Evolutionary conservation across 257 asterid genomes (phyloP).

Genomic region (Lycium barbarum): DNA sequence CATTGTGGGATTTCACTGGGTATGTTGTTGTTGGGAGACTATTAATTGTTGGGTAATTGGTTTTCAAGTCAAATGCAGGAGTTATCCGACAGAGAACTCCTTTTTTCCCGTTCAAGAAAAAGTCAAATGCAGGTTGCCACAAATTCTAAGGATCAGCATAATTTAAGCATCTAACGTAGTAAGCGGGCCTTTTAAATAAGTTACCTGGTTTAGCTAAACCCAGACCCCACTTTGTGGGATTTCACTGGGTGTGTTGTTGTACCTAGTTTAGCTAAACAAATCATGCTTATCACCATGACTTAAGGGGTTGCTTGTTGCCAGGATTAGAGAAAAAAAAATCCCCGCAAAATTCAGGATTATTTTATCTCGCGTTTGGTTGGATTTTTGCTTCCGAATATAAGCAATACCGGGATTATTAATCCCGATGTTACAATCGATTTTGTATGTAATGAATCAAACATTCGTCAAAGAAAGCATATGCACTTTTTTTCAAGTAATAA

Average conservation of each 20-base stretch:
- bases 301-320: background rate
- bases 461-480: background rate
- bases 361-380: background rate
- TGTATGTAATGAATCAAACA: background rate
- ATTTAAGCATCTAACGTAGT: background rate
- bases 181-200: background rate
- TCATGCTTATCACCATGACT: background rate
- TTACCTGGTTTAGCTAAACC: background rate
- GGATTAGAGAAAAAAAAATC: background rate
- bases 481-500: background rate
- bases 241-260: no score
- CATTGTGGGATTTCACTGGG: no score
- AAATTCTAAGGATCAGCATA: slow-evolving; percentile 14
- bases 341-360: background rate
- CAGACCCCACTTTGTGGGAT: no score
- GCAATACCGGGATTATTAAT: background rate
- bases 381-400: background rate
- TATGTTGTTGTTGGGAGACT: background rate
- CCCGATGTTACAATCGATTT: background rate
- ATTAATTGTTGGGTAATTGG: background rate
- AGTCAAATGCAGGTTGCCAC: background rate
- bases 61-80: slow-evolving; percentile 10
- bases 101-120: background rate
- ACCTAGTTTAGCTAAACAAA: background rate
- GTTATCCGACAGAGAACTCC: background rate